Conservation (phyloP, 345 rosid genomes). For the Ceriops zippeliana region DNA sequence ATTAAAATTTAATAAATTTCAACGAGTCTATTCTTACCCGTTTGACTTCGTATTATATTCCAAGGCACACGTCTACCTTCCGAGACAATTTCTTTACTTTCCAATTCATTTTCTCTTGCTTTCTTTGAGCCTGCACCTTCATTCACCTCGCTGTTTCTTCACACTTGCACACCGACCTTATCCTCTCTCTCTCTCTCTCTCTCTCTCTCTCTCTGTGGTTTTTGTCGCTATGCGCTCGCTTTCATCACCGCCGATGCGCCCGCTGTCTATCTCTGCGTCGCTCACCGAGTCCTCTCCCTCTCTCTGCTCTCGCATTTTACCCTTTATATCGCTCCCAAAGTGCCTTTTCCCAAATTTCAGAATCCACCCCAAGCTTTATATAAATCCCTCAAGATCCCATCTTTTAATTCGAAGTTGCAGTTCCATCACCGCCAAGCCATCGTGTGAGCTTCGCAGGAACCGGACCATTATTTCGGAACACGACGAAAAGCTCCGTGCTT, state of each 20-base stretch:
- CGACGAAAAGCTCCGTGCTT: slow-evolving; percentile 68
- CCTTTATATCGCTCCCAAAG: slow-evolving; percentile 34
- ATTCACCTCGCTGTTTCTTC: too few relatives aligned
- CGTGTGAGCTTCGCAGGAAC: slow-evolving; percentile 53
- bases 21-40: too few relatives aligned
- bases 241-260: slow-evolving; percentile 44
- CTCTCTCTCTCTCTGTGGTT: not conserved
- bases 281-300: slow-evolving; percentile 31
- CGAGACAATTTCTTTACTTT: too few relatives aligned
- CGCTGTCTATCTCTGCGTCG: slow-evolving; percentile 41
- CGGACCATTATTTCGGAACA: slow-evolving; percentile 30
- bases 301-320: slow-evolving; percentile 23
- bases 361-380: slow-evolving; percentile 18
- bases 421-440: slow-evolving; percentile 69
- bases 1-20: too few relatives aligned
- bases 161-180: not conserved
- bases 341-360: slow-evolving; percentile 31
- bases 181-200: not conserved
- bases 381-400: slow-evolving; percentile 21
- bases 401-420: slow-evolving; percentile 41
- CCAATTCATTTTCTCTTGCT: too few relatives aligned
- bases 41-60: too few relatives aligned
- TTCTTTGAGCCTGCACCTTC: too few relatives aligned
- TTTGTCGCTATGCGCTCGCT: slow-evolving; percentile 32
- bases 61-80: too few relatives aligned